A percentile compares a stretch with the other conserved stretches of the same genome.
Conservation (phyloP, 768 basidiomycete species). For the Lactifluus subvellereus region DNA sequence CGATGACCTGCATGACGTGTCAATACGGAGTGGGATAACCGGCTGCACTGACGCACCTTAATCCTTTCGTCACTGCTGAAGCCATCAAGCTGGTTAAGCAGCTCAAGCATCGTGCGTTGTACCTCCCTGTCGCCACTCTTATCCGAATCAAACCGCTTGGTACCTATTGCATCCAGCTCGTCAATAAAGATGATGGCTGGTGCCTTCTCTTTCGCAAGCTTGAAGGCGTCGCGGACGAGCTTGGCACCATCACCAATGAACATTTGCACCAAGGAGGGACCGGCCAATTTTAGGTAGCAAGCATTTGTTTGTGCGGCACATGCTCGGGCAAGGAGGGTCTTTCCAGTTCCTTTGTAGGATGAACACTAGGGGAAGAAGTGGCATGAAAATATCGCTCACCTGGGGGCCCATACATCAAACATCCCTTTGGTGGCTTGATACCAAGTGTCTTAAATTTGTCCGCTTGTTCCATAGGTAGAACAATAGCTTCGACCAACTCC, state of each 20-base stretch:
- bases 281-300: slow-evolving; percentile 96
- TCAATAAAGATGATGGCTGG: slow-evolving; percentile 99
- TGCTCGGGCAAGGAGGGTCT: slow-evolving; percentile 94
- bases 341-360: slow-evolving; percentile 69
- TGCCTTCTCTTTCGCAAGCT: slow-evolving; percentile 95
- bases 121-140: slow-evolving; percentile 99
- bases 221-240: slow-evolving; percentile 96
- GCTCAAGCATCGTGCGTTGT: slow-evolving; percentile 99
- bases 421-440: slow-evolving; percentile 96
- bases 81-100: slow-evolving; percentile 96
- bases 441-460: slow-evolving; percentile 99
- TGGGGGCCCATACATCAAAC: slow-evolving; percentile 98
- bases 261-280: slow-evolving; percentile 98
- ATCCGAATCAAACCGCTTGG: slow-evolving; percentile 97
- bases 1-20: slow-evolving; percentile 72
- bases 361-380: not conserved
- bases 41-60: slow-evolving; percentile 53
- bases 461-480: slow-evolving; percentile 96
- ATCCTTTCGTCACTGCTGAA: slow-evolving; percentile 97
- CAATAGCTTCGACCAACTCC: slow-evolving; percentile 96
- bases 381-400: slow-evolving; percentile 41
- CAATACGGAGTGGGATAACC: not conserved
- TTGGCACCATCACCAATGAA: slow-evolving; percentile 99
- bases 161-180: slow-evolving; percentile 97
- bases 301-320: slow-evolving; percentile 98